Conservation (phyloP, 164 flowering plant species). For the Stephania yunnanensis region DNA sequence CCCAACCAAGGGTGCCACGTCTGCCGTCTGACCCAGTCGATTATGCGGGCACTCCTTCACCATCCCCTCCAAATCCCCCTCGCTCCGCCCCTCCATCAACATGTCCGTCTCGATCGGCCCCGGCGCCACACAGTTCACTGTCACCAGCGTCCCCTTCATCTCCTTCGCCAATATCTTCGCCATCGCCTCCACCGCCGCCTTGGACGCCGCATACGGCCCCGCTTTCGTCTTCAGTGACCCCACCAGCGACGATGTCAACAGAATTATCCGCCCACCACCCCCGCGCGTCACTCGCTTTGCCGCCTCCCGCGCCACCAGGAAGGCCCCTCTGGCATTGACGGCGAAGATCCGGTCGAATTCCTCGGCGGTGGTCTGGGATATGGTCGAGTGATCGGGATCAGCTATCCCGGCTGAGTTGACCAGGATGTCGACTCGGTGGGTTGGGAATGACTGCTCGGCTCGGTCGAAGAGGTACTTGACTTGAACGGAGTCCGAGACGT, state of each 20-base stretch:
- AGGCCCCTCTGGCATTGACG: conserved; percentile 39
- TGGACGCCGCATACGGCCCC: conserved; percentile 41
- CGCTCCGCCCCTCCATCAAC: conserved; percentile 37
- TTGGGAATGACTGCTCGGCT: conserved; percentile 30
- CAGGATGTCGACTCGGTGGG: conserved; percentile 26
- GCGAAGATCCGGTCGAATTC: conserved; percentile 29
- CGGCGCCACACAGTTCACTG: conserved; percentile 47
- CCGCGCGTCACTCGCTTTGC: conserved; percentile 33
- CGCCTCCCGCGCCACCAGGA: conserved; percentile 33
- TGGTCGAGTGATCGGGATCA: conserved; percentile 32
- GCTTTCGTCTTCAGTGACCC: conserved; percentile 27
- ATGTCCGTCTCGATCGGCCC: conserved; percentile 47
- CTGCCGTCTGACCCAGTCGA: conserved; percentile 40
- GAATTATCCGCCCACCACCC: conserved; percentile 41
- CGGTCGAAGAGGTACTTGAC: conserved; percentile 40
- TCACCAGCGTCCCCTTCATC: conserved; percentile 39
- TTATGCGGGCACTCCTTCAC: conserved; percentile 27
- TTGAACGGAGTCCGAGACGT: conserved; percentile 40
- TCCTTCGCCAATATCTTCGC: conserved; percentile 45
- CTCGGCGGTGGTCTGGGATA: conserved; percentile 32
- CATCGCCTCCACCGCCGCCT: conserved; percentile 55
- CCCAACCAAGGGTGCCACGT: conserved; percentile 35
- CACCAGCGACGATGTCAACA: conserved; percentile 28
- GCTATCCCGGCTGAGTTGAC: conserved; percentile 37
- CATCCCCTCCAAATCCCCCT: conserved; percentile 20